These are phyloP conservation scores for Taphrina communis DNA, from an alignment of 1,139 yeast species.

Conservation along the genomic window DNA sequence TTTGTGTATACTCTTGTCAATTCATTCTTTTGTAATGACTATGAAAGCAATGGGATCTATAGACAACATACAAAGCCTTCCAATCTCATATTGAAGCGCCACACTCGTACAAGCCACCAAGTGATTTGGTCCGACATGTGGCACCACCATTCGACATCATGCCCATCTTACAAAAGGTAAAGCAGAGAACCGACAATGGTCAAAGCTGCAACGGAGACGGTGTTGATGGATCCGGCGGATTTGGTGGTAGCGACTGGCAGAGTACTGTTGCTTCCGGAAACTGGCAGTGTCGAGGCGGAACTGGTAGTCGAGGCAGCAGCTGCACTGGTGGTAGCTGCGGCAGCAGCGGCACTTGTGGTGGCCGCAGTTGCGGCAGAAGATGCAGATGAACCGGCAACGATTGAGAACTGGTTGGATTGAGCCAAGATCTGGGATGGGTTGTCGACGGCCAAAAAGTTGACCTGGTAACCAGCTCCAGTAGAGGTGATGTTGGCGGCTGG, in stretches of 20 bases:
- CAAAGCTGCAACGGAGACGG: not conserved
- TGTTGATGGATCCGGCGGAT: slow-evolving; percentile 9
- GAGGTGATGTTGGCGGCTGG: slow-evolving; percentile 17
- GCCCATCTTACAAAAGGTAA: not conserved
- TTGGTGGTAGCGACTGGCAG: slow-evolving; percentile 4
- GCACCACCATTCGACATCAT: not conserved
- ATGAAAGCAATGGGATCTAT: slow-evolving; percentile 12
- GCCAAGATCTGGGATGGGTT: slow-evolving; percentile 39
- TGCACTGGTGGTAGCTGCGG: slow-evolving; percentile 1
- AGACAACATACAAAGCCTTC: slow-evolving; percentile 17
- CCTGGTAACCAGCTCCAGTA: slow-evolving; percentile 30
- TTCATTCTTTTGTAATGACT: slow-evolving; percentile 1
- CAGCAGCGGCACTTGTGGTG: slow-evolving; percentile 1
- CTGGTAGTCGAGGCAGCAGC: slow-evolving; percentile 6
- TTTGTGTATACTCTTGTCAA: not conserved
- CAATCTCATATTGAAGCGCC: not conserved
- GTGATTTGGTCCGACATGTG: not conserved
- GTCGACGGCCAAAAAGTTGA: slow-evolving; percentile 34
- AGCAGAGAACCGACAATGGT: slow-evolving; percentile 1
- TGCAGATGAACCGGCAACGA: slow-evolving; percentile 21
- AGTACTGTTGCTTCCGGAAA: not conserved
- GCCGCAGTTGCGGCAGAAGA: slow-evolving; percentile 13
- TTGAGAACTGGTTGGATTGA: slow-evolving; percentile 34
- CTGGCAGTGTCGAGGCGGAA: not conserved
- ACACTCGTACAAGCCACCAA: slow-evolving; percentile 8